A percentile compares a stretch with the other conserved stretches of the same genome.
These are phyloP conservation scores for Russula dissimulans DNA, from an alignment of 768 basidiomycete genomes.

Conservation along the genomic window DNA sequence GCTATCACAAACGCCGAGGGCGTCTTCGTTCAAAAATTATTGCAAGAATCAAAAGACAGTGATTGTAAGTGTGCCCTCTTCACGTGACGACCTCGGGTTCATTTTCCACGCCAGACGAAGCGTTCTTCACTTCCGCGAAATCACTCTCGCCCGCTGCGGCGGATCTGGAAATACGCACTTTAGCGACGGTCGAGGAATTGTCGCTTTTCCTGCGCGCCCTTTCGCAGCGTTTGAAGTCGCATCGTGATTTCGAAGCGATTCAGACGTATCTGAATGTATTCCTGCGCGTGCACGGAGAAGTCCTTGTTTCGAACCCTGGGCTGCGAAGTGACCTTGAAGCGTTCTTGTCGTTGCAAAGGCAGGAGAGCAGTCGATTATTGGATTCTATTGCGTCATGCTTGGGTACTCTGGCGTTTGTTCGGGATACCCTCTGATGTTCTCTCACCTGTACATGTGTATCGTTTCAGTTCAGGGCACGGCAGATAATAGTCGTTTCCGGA, in stretches of 20 bases:
- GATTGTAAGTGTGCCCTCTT: constrained; percentile 50
- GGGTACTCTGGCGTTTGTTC: constrained; percentile 68
- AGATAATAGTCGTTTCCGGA: too few relatives aligned
- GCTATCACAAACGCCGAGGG: constrained; percentile 46
- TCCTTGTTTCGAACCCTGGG: constrained; percentile 63
- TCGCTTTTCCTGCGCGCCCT: constrained; percentile 66
- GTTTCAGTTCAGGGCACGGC: too few relatives aligned
- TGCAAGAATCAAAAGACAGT: constrained; percentile 43
- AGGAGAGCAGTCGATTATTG: constrained; percentile 69
- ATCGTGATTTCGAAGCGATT: constrained; percentile 90
- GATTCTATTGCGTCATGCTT: constrained; percentile 66
- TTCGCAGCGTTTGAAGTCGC: constrained; percentile 60
- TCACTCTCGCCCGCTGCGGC: constrained; percentile 82
- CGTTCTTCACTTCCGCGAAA: constrained; percentile 79
- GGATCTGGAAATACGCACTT: constrained; percentile 81
- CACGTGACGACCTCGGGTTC: constrained; percentile 4
- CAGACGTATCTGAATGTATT: constrained; percentile 83
- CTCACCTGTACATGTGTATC: background rate
- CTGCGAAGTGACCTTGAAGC: constrained; percentile 45
- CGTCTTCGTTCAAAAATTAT: constrained; percentile 60
- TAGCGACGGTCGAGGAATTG: constrained; percentile 57
- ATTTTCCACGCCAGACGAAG: constrained; percentile 46
- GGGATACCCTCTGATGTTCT: constrained; percentile 44
- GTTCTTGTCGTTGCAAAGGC: constrained; percentile 56
- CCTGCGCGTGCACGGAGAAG: constrained; percentile 75